Percentiles rank a stretch among this genome's conserved stretches.
Evolutionary conservation across 805 yeast species (phyloP).

Genomic region (Pichia nakasei): DNA sequence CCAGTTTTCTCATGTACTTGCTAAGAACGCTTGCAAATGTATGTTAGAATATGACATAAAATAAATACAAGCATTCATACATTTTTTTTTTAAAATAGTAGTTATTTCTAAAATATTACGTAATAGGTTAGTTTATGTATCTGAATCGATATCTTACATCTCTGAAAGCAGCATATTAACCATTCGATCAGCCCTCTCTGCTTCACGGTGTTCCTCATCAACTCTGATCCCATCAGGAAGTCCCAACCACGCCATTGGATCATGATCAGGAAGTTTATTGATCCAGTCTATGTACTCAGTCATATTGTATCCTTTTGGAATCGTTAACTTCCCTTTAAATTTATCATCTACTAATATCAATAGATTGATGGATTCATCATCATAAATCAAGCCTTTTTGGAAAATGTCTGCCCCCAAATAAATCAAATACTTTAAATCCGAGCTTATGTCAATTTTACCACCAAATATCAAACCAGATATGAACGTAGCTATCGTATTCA

Average conservation of each 20-base stretch:
- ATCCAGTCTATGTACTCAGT: constrained; percentile 38
- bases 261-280: constrained; percentile 40
- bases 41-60: no score
- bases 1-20: no score
- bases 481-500: constrained; percentile 30
- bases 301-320: constrained; percentile 39
- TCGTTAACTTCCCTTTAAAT: constrained; percentile 12
- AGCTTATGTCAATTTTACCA: constrained; percentile 41
- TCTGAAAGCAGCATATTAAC: neutral
- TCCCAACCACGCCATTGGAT: constrained; percentile 27
- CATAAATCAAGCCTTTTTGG: constrained; percentile 27
- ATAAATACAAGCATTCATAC: no score
- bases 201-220: constrained; percentile 1
- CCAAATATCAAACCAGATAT: constrained; percentile 56
- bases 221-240: constrained; percentile 12
- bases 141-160: no score
- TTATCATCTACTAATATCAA: neutral
- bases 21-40: no score
- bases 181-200: neutral
- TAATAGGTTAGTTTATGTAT: no score
- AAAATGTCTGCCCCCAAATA: constrained; percentile 33
- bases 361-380: constrained; percentile 2
- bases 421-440: constrained; percentile 33
- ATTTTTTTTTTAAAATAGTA: no score
- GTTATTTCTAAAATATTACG: no score